phyloP scores from a whole-genome alignment of 2,329 filamentous ascomycete genomes.

The Verticillium nubilum region DNA sequence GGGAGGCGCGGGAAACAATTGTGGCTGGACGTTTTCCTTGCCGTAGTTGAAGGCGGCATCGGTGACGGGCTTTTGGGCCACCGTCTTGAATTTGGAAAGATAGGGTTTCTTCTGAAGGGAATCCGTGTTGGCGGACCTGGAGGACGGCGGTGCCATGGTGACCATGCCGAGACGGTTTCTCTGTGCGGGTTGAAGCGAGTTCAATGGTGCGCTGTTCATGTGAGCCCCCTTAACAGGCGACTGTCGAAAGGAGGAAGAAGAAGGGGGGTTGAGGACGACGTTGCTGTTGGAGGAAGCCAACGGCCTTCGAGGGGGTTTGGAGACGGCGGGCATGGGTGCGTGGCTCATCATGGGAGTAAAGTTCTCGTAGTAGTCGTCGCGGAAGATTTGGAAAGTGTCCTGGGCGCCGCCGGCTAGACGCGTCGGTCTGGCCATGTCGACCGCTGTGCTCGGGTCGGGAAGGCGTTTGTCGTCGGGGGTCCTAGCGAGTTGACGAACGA shows the following conservation, averaged over 20 bases:
- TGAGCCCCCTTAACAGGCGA: constrained; percentile 65
- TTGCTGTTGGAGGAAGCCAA: constrained; percentile 51
- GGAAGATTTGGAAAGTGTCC: constrained; percentile 46
- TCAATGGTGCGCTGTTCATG: constrained; percentile 51
- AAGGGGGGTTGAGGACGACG: constrained; percentile 60
- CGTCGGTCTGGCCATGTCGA: constrained; percentile 49
- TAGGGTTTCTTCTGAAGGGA: constrained; percentile 63
- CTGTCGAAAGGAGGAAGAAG: constrained; percentile 44
- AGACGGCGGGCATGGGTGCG: constrained; percentile 48
- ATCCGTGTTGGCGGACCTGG: constrained; percentile 52
- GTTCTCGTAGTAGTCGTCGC: constrained; percentile 44
- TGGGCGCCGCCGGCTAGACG: constrained; percentile 37
- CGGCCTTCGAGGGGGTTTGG: constrained; percentile 41
- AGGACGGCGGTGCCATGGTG: constrained; percentile 59
- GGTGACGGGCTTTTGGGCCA: constrained; percentile 42
- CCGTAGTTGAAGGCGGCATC: constrained; percentile 31
- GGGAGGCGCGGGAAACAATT: constrained; percentile 42
- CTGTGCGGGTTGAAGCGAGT: constrained; percentile 47
- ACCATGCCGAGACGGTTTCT: constrained; percentile 62
- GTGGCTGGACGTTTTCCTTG: constrained; percentile 53
- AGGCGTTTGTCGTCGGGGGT: not conserved
- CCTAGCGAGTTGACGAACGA: not conserved
- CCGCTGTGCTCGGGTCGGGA: constrained; percentile 19
- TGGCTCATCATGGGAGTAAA: constrained; percentile 46
- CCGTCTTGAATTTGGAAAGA: constrained; percentile 54